Conservation (phyloP, 2,329 filamentous ascomycete species). For the Fusarium verrucosum region DNA sequence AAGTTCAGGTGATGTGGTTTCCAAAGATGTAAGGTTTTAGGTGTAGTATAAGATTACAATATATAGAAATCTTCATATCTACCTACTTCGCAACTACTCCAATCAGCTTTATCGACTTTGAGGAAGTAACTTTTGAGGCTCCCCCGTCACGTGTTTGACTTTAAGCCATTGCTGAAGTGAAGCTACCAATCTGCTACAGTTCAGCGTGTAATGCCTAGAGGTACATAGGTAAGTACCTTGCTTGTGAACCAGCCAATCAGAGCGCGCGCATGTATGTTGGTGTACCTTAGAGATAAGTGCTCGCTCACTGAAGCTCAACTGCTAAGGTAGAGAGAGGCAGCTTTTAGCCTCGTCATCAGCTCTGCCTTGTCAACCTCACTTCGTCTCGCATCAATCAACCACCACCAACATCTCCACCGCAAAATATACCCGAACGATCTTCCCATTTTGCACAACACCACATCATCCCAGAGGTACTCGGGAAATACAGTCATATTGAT, state of each 20-base stretch:
- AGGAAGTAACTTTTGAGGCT: slow-evolving; percentile 37
- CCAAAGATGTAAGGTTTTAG: not conserved
- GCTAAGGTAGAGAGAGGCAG: slow-evolving; percentile 60
- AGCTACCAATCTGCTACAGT: not conserved
- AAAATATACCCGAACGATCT: slow-evolving; percentile 36
- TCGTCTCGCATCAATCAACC: slow-evolving; percentile 19
- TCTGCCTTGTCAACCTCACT: slow-evolving; percentile 45
- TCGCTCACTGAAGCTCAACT: slow-evolving; percentile 40
- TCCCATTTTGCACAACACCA: slow-evolving; percentile 17
- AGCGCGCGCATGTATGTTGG: not conserved
- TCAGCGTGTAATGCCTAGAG: not conserved
- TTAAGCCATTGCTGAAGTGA: slow-evolving; percentile 23
- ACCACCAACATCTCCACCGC: slow-evolving; percentile 35
- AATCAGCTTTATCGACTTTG: not conserved
- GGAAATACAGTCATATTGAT: slow-evolving; percentile 5
- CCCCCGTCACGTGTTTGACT: slow-evolving; percentile 41
- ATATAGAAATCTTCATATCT: not conserved
- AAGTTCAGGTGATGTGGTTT: slow-evolving; percentile 7
- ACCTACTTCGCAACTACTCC: slow-evolving; percentile 3
- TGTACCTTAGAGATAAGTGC: too few species aligned
- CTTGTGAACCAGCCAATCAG: slow-evolving; percentile 41
- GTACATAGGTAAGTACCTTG: too few species aligned
- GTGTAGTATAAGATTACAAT: not conserved
- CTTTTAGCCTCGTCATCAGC: slow-evolving; percentile 66
- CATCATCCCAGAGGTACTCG: not conserved